A percentile compares a stretch with the other conserved stretches of the same genome.
Conservation (phyloP, 108 stramenopile genomes). For the Skeletonema menzelii region DNA sequence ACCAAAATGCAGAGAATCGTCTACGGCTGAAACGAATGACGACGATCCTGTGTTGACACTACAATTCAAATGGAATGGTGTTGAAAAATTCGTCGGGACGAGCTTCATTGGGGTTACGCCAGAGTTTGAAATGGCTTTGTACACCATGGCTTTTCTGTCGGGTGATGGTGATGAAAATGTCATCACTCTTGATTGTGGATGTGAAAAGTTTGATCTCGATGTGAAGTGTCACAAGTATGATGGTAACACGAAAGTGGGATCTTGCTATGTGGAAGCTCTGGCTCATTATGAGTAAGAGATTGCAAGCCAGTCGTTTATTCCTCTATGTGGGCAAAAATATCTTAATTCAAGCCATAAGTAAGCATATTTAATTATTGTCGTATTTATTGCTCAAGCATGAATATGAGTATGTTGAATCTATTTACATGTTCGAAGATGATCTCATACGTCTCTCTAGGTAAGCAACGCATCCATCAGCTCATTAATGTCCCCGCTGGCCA, state of each 20-base stretch:
- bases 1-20: slow-evolving; percentile 55
- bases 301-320: neutral
- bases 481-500: slow-evolving; percentile 9
- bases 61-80: slow-evolving; percentile 88
- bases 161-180: slow-evolving; percentile 62
- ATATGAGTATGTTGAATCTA: neutral
- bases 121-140: slow-evolving; percentile 93
- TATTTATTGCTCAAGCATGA: neutral
- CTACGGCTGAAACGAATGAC: slow-evolving; percentile 61
- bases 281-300: slow-evolving; percentile 62
- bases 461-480: neutral
- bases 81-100: slow-evolving; percentile 83
- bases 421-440: neutral
- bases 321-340: neutral
- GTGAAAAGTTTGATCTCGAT: slow-evolving; percentile 62
- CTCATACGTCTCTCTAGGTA: neutral
- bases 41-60: slow-evolving; percentile 81
- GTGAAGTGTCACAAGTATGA: slow-evolving; percentile 70
- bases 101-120: slow-evolving; percentile 82
- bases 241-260: slow-evolving; percentile 66
- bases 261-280: slow-evolving; percentile 69
- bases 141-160: slow-evolving; percentile 84
- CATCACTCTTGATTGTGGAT: slow-evolving; percentile 60
- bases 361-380: neutral
- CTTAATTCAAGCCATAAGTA: neutral